Conservation (phyloP, 1,284 basidiomycete species). For the Leccinum pachyderme region DNA sequence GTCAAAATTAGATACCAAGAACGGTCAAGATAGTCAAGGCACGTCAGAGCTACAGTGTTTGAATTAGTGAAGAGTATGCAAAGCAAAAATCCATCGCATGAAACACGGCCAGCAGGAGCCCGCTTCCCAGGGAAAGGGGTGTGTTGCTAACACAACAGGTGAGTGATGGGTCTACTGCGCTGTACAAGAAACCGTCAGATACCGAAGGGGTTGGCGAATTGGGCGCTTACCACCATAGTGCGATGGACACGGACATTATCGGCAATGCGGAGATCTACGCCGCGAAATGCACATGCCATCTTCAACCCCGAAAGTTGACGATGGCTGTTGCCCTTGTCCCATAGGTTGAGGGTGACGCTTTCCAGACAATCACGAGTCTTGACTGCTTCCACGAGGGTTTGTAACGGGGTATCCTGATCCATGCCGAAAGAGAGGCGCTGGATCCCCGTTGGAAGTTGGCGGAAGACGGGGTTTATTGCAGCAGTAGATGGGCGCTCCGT, state of each 20-base stretch:
- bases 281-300: conserved; percentile 55
- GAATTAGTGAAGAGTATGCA: conserved; percentile 9
- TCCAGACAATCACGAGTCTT: conserved; percentile 41
- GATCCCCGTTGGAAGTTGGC: conserved; percentile 46
- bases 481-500: conserved; percentile 50
- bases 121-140: background rate
- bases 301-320: conserved; percentile 47
- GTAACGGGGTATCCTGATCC: conserved; percentile 51
- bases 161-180: conserved; percentile 15
- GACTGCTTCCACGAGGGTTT: conserved; percentile 50
- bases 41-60: conserved; percentile 19
- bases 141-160: conserved; percentile 20
- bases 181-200: conserved; percentile 14
- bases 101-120: background rate
- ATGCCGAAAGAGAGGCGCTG: conserved; percentile 59
- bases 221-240: conserved; percentile 42
- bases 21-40: background rate
- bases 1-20: conserved; percentile 7
- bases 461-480: conserved; percentile 41
- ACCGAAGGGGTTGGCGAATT: conserved; percentile 9
- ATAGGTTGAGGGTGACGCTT: conserved; percentile 46
- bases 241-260: conserved; percentile 48
- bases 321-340: conserved; percentile 47
- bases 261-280: conserved; percentile 47
- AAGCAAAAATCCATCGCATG: conserved; percentile 6